Percentiles rank a stretch among this genome's conserved stretches.
phyloP scores from a whole-genome alignment of 192 early-diverging fungal species.

The Bifiguratus adelaidae region DNA sequence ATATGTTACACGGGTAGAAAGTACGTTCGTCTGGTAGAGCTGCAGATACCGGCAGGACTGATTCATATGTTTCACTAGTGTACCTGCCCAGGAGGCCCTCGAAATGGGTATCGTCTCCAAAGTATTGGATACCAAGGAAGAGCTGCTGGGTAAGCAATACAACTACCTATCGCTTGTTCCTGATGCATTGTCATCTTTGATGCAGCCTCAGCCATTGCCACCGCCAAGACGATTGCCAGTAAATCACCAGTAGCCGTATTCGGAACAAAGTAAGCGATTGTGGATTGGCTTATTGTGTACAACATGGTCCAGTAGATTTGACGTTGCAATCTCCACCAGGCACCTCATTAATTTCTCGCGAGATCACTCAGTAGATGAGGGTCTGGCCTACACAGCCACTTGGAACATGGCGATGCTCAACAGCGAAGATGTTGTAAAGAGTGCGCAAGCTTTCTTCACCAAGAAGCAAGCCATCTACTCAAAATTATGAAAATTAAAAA shows the following conservation, averaged over 20 bases:
- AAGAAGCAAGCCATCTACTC: slow-evolving; percentile 35
- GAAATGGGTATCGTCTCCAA: slow-evolving; percentile 44
- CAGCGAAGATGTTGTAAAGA: slow-evolving; percentile 42
- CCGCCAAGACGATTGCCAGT: slow-evolving; percentile 63
- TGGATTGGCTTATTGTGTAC: background rate
- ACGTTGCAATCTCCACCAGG: slow-evolving; percentile 11
- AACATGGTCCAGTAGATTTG: background rate
- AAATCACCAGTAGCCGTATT: slow-evolving; percentile 84
- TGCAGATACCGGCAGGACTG: background rate
- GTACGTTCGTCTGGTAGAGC: slow-evolving; percentile 11
- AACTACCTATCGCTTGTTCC: background rate
- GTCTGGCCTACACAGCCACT: slow-evolving; percentile 72
- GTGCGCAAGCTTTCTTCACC: slow-evolving; percentile 26
- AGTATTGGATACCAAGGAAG: slow-evolving; percentile 29
- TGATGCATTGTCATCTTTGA: background rate
- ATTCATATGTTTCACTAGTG: slow-evolving; percentile 11
- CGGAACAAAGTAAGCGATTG: slow-evolving; percentile 67
- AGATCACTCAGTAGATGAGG: slow-evolving; percentile 86
- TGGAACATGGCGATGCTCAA: slow-evolving; percentile 87
- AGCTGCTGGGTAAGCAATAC: slow-evolving; percentile 30
- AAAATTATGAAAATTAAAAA: slow-evolving; percentile 40
- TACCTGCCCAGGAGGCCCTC: slow-evolving; percentile 48
- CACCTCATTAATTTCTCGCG: slow-evolving; percentile 82
- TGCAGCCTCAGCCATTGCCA: slow-evolving; percentile 50
- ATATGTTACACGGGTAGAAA: slow-evolving; percentile 76